Base-by-base conservation (phyloP, 805 yeast genomes). In the Jamesozyma hellenica region DNA sequence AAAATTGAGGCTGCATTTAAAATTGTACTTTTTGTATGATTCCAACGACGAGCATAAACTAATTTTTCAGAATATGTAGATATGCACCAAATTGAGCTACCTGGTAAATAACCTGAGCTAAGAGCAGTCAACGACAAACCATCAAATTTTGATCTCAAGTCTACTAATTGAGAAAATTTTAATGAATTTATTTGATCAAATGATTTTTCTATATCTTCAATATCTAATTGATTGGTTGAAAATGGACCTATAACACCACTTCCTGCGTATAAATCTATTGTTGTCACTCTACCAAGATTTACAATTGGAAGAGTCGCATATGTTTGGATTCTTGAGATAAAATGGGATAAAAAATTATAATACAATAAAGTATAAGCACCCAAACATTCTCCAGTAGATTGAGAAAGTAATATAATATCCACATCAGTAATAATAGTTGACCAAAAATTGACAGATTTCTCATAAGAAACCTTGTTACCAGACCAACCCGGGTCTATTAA, bases 1-100 rank as follows among this genome's bases (percentile, higher is more conserved):
- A 79, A 55, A 15, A 83, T 59, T 17, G 70, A 69, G 4, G 92
- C 82, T 23, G 87, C 79, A 45, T 80, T 82, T 38, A 92, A 63
- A 49, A 87, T 87, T 0, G 84, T 72, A 54, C 90, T 97, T 47
- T 77, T 78, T 1, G 96, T 79, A 56, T 92, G 97, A 58, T 88
- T 90, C 97, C 97, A 92, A 34, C 82, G 77, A 2, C 92, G 87
- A 0, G 95, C 94, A 58, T 86, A 85, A 2, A 90, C 66, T n/a
- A 88, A 65, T 46, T 80, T 80, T 48, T 90, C 96, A 14, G 79
- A 73, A 44, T 81, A 77, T 41, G 79, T 78, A 34, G 73, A 71
- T 10, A 90, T 58, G 28, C 79, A 65, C 96, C 96, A 88, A 34
- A 88, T 75, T 0, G 94, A 77, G 12, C 98, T 97, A 45, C 99